Conservation (phyloP, 345 rosid species). For the Pistacia integerrima region DNA sequence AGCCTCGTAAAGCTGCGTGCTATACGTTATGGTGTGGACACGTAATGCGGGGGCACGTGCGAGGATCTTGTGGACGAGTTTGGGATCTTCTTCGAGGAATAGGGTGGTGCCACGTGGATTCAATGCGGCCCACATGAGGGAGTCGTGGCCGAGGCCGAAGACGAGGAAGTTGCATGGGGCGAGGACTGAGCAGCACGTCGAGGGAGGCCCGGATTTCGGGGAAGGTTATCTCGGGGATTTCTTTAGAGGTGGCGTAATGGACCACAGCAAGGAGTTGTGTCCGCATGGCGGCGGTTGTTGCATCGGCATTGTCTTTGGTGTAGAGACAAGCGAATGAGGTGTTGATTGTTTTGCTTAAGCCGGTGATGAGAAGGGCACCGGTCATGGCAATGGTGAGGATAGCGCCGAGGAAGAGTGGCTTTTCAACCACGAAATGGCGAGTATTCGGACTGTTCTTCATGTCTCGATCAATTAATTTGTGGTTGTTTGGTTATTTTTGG, state of each 20-base stretch:
- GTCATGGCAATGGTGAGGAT: slow-evolving; percentile 8
- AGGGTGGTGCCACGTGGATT: slow-evolving; percentile 54
- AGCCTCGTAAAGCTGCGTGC: slow-evolving; percentile 52
- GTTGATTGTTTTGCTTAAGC: slow-evolving; percentile 21
- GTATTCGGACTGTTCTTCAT: background rate
- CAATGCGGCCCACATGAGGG: slow-evolving; percentile 59
- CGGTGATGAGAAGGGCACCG: slow-evolving; percentile 11
- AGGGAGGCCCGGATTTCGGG: slow-evolving; percentile 41
- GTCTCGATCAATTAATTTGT: too few relatives aligned
- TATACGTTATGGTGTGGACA: slow-evolving; percentile 41
- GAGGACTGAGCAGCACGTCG: slow-evolving; percentile 38
- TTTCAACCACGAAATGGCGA: slow-evolving; percentile 1
- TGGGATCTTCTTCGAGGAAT: slow-evolving; percentile 62
- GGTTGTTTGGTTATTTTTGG: too few relatives aligned
- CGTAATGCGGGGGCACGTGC: slow-evolving; percentile 29
- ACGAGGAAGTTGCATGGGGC: slow-evolving; percentile 64
- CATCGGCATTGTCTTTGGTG: background rate
- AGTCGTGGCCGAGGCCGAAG: slow-evolving; percentile 63
- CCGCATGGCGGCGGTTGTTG: slow-evolving; percentile 28
- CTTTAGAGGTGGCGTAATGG: slow-evolving; percentile 56
- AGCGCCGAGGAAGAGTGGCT: slow-evolving; percentile 17
- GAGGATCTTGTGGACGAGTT: slow-evolving; percentile 37
- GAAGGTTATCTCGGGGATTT: slow-evolving; percentile 43
- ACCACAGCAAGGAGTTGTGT: slow-evolving; percentile 52
- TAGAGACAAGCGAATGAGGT: slow-evolving; percentile 11